Base-by-base conservation (phyloP, 1,139 yeast genomes). In the Wickerhamomyces sp. region DNA sequence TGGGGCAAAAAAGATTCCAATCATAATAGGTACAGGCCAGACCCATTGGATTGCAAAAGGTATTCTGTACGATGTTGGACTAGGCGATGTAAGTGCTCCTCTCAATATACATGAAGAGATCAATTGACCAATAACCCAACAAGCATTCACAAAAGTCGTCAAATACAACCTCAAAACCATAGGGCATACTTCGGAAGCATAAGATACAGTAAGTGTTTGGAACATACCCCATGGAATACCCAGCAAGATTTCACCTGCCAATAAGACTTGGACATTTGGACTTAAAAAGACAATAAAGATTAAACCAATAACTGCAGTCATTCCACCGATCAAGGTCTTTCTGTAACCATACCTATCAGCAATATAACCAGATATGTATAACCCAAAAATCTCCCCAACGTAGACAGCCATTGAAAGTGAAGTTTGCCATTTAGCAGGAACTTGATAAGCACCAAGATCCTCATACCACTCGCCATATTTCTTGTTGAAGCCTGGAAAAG, bases 271-370 rank as follows among this genome's bases (percentile, higher is more conserved):
- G 16, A 59, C 43, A 22, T 42, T 44, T 6, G 45, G 51, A 27
- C 56, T 46, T 35, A 51, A 48, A 38, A 51, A 60, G 32, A 55
- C 55, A 23, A 61, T 40, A 23, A 49, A 51, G 30, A 61, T 46
- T 10, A 46, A 36, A 1, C 42, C 46, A 18, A 41, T 41, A 11
- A 40, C 38, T 4, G 28, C 23, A 7, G 28, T 16, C 40, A 47
- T 31, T 31, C 66, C 59, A 32, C 70, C 54, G 45, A 78, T 71
- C 35, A 76, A 60, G 28, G 74, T 61, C 62, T 65, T 61, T 58
- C 77, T 66, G 62, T 83, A 70, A 44, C 85, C 84, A 37, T 70
- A 41, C 41, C 64, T 61, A 54, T 78, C 85, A 37, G 78, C 68
- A 23, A 72, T 45, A 30, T 70, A 57, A 40, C 80, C 78, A 32